Evolutionary conservation across 345 rosid species (phyloP).

Genomic region (Cochlearia excelsa): DNA sequence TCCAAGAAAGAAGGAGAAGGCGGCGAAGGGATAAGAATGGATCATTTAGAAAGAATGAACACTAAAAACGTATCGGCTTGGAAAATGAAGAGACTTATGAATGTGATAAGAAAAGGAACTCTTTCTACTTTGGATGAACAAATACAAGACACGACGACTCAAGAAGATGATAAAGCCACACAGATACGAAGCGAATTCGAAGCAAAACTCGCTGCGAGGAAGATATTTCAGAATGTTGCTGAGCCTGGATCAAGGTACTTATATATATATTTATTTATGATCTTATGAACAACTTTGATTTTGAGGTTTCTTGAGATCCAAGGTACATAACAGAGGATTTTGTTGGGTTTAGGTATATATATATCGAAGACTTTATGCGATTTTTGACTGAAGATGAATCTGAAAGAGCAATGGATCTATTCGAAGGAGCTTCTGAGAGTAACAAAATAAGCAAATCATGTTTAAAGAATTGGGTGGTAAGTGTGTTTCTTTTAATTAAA

Average conservation of each 20-base stretch:
- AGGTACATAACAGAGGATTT: slow-evolving; percentile 7
- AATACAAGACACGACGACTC: slow-evolving; percentile 45
- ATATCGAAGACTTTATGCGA: slow-evolving; percentile 61
- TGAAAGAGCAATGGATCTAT: slow-evolving; percentile 49
- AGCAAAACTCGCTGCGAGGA: slow-evolving; percentile 81
- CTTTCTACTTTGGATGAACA: slow-evolving; percentile 84
- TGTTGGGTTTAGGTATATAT: slow-evolving; percentile 52
- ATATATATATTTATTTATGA: not conserved
- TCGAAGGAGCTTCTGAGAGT: slow-evolving; percentile 53
- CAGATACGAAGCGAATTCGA: slow-evolving; percentile 63
- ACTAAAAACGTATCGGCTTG: slow-evolving; percentile 82
- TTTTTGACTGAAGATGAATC: slow-evolving; percentile 72
- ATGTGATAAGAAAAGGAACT: slow-evolving; percentile 59
- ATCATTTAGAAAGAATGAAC: slow-evolving; percentile 69
- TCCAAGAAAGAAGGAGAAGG: slow-evolving; percentile 45
- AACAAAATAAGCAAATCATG: slow-evolving; percentile 58
- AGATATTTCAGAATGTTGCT: slow-evolving; percentile 71
- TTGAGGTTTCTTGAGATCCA: slow-evolving; percentile 1
- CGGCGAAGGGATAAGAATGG: slow-evolving; percentile 52
- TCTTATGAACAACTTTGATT: slow-evolving; percentile 8
- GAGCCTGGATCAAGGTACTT: slow-evolving; percentile 61
- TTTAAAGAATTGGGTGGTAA: slow-evolving; percentile 90
- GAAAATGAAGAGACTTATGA: slow-evolving; percentile 87
- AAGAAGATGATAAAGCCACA: slow-evolving; percentile 56
- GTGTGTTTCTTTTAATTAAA: slow-evolving; percentile 5